Evolutionary conservation across 371 early-diverging fungal species (phyloP).

Genomic region (Mortierella sp.): DNA sequence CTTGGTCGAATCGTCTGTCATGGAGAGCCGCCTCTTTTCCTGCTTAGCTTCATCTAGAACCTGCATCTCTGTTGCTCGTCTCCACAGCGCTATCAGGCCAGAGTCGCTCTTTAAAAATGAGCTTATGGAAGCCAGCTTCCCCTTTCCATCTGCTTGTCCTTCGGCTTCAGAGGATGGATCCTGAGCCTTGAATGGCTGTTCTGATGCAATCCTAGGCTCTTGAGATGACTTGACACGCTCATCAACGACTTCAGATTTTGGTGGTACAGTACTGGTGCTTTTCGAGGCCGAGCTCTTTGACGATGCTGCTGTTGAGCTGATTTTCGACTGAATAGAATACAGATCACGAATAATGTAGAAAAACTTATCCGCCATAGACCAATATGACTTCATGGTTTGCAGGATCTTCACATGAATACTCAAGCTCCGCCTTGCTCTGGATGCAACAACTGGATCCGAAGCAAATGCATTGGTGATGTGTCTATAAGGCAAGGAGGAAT

Average conservation of each 20-base stretch:
- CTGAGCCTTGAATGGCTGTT: background rate
- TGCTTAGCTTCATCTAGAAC: slow-evolving; percentile 46
- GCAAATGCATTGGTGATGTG: slow-evolving; percentile 67
- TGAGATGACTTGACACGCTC: no score
- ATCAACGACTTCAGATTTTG: no score
- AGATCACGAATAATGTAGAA: slow-evolving; percentile 72
- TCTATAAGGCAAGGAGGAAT: slow-evolving; percentile 13
- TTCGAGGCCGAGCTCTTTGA: background rate
- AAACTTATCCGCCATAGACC: slow-evolving; percentile 73
- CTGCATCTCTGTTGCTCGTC: slow-evolving; percentile 52
- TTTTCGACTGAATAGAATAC: slow-evolving; percentile 63
- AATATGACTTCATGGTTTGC: slow-evolving; percentile 63
- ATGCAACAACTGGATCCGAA: slow-evolving; percentile 54
- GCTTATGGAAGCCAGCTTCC: slow-evolving; percentile 45
- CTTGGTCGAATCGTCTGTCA: slow-evolving; percentile 22
- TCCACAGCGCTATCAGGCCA: slow-evolving; percentile 45
- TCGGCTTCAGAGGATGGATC: background rate
- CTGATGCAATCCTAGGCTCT: no score
- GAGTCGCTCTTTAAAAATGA: slow-evolving; percentile 53
- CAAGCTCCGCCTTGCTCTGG: slow-evolving; percentile 61
- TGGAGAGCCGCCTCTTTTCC: slow-evolving; percentile 28
- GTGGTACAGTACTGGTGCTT: no score
- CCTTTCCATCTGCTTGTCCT: background rate
- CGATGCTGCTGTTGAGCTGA: slow-evolving; percentile 34
- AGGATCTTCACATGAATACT: slow-evolving; percentile 62